Percentiles rank a stretch among this genome's conserved stretches.
Conservation (phyloP, 257 asterid species). For the Cruciata laevipes region DNA sequence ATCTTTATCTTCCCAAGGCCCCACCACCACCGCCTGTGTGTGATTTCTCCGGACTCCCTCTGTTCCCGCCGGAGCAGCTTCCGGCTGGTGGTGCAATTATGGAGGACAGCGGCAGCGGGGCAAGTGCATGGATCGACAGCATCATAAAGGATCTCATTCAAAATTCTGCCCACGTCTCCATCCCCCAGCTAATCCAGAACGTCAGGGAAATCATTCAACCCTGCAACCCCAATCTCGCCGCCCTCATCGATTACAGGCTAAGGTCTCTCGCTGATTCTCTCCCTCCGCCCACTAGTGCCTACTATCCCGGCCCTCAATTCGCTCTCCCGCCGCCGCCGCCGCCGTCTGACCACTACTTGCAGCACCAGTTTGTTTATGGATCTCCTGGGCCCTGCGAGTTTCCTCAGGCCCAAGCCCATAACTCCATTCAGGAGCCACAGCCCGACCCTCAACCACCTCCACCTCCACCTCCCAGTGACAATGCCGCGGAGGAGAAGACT, state of each 20-base stretch:
- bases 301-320: neutral
- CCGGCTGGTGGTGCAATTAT: conserved; percentile 15
- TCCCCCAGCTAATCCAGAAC: conserved; percentile 86
- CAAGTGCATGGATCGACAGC: conserved; percentile 81
- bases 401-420: conserved; percentile 16
- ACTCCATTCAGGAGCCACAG: conserved; percentile 13
- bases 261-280: conserved; percentile 44
- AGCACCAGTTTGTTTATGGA: conserved; percentile 10
- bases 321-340: neutral
- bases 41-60: conserved; percentile 84
- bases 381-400: conserved; percentile 19
- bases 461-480: too few relatives aligned
- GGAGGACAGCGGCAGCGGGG: conserved; percentile 46
- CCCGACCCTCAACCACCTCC: conserved; percentile 1
- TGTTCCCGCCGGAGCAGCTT: conserved; percentile 28
- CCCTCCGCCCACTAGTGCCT: conserved; percentile 2
- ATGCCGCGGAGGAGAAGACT: too few relatives aligned
- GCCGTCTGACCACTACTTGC: neutral
- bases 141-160: conserved; percentile 84
- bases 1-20: conserved; percentile 22
- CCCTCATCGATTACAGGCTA: conserved; percentile 67
- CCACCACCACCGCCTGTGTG: conserved; percentile 47
- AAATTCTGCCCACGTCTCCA: conserved; percentile 56
- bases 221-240: conserved; percentile 83
- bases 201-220: conserved; percentile 87